These are phyloP conservation scores for Chytriomyces confervae DNA, from an alignment of 192 early-diverging fungal genomes.

Conservation along the genomic window DNA sequence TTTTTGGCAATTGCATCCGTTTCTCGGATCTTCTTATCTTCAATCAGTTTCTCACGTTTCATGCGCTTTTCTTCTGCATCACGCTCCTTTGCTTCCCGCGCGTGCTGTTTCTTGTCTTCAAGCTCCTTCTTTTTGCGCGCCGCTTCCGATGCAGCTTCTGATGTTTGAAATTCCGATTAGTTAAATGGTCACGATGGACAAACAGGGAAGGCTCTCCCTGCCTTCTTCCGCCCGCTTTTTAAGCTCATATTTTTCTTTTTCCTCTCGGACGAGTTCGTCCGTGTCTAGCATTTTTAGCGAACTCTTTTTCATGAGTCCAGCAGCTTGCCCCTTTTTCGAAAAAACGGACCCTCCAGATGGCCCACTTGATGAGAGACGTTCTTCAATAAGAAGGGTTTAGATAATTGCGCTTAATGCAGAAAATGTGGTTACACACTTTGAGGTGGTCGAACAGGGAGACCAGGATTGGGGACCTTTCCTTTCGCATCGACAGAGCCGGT, in stretches of 20 bases:
- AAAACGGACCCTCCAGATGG: background rate
- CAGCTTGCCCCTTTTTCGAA: background rate
- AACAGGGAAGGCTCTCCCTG: background rate
- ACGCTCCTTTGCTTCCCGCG: constrained; percentile 28
- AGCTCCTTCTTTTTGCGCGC: constrained; percentile 27
- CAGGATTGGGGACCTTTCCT: background rate
- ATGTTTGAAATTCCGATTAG: background rate
- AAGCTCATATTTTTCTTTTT: constrained; percentile 23
- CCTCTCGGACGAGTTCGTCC: constrained; percentile 4
- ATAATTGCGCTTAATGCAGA: background rate
- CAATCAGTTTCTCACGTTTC: constrained; percentile 18
- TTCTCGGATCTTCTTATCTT: constrained; percentile 29
- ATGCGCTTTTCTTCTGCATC: constrained; percentile 28
- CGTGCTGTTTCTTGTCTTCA: constrained; percentile 26
- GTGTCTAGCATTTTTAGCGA: constrained; percentile 25
- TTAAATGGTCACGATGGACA: background rate
- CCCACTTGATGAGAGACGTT: background rate
- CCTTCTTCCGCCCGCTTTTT: constrained; percentile 21
- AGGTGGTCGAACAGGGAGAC: background rate
- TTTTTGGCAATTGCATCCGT: constrained; percentile 10
- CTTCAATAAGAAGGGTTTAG: background rate
- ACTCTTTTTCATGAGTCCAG: constrained; percentile 1
- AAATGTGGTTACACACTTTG: constrained; percentile 1
- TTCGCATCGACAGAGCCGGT: background rate
- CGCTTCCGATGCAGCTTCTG: constrained; percentile 20